Evolutionary conservation across 2,329 filamentous ascomycete genomes (phyloP), one percentile per base, ranked within the genome.

Genomic region (Diaporthe sp.): DNA sequence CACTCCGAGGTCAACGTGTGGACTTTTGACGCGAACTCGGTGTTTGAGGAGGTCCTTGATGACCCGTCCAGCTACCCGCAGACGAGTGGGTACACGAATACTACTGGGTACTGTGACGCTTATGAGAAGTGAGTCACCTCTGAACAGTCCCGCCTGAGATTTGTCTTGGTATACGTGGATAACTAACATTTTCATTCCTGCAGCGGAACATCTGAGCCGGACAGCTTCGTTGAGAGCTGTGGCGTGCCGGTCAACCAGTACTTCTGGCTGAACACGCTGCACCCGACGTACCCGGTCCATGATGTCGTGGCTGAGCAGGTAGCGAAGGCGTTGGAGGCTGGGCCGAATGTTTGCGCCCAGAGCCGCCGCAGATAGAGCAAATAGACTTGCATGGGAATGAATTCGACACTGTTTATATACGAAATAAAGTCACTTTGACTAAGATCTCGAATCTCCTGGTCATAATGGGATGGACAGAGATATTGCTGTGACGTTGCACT

Each of bases 261-360:
- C 80, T 88, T 93, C 78, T 93, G 91, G 91, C 83, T 92, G 42
- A 92, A 93, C 78, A 85, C 82, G 53, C 81, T 93, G 77, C 92
- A 93, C 79, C 91, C 92, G n/a, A 93, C 91, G 0, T 91, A 89
- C 80, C 87, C 90, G 0, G 87, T 92, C 72, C 91, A 93, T 77
- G 89, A 92, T 71, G 88, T 88, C 8, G 87, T 91, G 10, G 91
- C 91, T 0, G 82, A 88, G 75, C 81, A 84, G 68, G 83, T 92
- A 57, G 85, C 86, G 3, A 80, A 82, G 72, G 80, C 82, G 4
- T 78, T 89, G 77, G 75, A 75, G 9, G 81, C 78, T 15, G 85
- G 84, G 2, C 85, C 85, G 0, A 86, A 85, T 67, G 79, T 86
- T 34, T 88, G 84, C 46, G 37, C 31, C 8, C 15, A 53, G 17